These are phyloP conservation scores for Suillus decipiens DNA, from an alignment of 768 basidiomycete species.

Conservation along the genomic window DNA sequence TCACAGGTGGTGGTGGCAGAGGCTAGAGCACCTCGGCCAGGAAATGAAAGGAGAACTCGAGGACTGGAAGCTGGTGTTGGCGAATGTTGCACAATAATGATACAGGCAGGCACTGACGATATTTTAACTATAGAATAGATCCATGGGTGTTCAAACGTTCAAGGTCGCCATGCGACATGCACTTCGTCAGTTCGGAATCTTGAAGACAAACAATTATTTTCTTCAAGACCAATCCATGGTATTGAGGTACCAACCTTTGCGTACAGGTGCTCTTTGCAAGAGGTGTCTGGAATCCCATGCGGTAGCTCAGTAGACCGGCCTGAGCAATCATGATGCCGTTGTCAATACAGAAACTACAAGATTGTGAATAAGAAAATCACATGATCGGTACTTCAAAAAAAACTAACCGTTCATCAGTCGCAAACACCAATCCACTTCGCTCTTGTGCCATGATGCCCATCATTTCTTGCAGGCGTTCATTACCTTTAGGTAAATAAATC, in stretches of 20 bases:
- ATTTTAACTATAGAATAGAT: background rate
- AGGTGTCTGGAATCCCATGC: slow-evolving; percentile 86
- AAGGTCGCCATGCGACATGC: slow-evolving; percentile 78
- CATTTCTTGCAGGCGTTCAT: slow-evolving; percentile 94
- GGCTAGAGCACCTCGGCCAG: slow-evolving; percentile 44
- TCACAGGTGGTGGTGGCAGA: slow-evolving; percentile 83
- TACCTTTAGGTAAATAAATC: slow-evolving; percentile 52
- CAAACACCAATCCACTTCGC: slow-evolving; percentile 86
- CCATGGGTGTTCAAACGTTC: background rate
- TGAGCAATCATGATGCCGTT: slow-evolving; percentile 99
- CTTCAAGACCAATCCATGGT: slow-evolving; percentile 10
- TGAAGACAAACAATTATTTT: slow-evolving; percentile 7
- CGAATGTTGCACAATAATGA: slow-evolving; percentile 42
- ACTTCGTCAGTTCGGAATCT: slow-evolving; percentile 97
- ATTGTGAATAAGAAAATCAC: slow-evolving; percentile 1
- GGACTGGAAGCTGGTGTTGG: slow-evolving; percentile 52
- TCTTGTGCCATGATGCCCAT: slow-evolving; percentile 97
- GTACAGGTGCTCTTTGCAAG: slow-evolving; percentile 85
- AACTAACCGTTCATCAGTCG: slow-evolving; percentile 89
- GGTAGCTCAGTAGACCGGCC: slow-evolving; percentile 86
- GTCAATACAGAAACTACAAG: slow-evolving; percentile 94
- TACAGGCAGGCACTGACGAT: too few relatives aligned
- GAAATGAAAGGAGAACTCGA: slow-evolving; percentile 49
- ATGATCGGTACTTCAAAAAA: slow-evolving; percentile 1
- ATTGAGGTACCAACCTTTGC: slow-evolving; percentile 63